Conservation (phyloP, 2,329 filamentous ascomycete species). For the Pseudogymnoascus sp. region DNA sequence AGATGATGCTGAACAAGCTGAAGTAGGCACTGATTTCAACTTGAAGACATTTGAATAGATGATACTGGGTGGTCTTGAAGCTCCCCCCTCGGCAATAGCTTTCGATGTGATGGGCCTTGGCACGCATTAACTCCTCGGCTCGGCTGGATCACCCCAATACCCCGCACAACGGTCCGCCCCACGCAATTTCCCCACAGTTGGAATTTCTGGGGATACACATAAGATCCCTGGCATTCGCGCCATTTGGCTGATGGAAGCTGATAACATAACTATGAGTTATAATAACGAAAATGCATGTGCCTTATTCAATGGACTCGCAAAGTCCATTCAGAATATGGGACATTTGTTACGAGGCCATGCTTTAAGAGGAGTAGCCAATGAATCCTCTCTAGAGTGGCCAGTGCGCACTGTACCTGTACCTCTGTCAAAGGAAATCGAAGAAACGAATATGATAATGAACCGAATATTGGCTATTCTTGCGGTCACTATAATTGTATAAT, state of each 20-base stretch:
- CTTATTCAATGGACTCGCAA: not conserved
- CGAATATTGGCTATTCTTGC: too few species aligned
- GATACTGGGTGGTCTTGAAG: not conserved
- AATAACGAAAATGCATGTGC: not conserved
- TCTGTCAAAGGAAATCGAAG: too few species aligned
- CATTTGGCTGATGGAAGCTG: not conserved
- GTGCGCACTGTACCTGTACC: too few species aligned
- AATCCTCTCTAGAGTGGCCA: too few species aligned
- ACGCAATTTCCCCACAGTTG: slow-evolving; percentile 6
- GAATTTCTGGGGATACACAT: not conserved
- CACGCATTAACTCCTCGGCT: not conserved
- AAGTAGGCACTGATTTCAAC: not conserved
- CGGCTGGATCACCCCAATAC: slow-evolving; percentile 5
- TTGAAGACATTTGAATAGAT: not conserved
- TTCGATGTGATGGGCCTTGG: not conserved
- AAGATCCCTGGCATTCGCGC: not conserved
- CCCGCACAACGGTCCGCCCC: not conserved
- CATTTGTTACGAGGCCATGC: too few species aligned
- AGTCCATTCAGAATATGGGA: too few species aligned
- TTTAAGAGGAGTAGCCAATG: too few species aligned
- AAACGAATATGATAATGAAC: too few species aligned
- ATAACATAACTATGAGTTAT: not conserved
- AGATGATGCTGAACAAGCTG: not conserved
- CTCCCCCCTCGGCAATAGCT: slow-evolving; percentile 3
- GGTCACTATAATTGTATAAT: too few species aligned